Conservation (phyloP, 345 rosid genomes). For the Fremontodendron californicum region DNA sequence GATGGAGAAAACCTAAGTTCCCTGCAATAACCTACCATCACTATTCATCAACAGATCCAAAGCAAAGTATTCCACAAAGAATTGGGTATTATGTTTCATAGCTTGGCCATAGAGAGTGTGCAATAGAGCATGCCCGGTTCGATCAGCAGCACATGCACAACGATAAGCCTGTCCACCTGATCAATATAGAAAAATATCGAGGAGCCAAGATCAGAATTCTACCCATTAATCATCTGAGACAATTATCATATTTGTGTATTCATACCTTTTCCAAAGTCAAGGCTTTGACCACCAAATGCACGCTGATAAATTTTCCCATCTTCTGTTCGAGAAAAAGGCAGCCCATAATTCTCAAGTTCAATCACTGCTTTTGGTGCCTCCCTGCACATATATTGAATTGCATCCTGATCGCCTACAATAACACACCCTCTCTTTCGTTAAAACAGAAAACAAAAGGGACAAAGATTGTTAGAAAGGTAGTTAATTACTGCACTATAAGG, state of each 20-base stretch:
- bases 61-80: constrained; percentile 97
- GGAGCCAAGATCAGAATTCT: constrained; percentile 8
- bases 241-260: background rate
- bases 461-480: background rate
- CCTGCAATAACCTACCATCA: constrained; percentile 55
- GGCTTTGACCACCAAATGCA: constrained; percentile 99
- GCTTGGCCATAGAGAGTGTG: constrained; percentile 99
- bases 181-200: constrained; percentile 23
- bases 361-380: constrained; percentile 99
- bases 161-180: constrained; percentile 99
- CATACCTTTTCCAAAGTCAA: constrained; percentile 92
- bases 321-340: constrained; percentile 97
- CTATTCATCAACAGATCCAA: constrained; percentile 77
- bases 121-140: constrained; percentile 96
- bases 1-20: background rate
- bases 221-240: background rate
- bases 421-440: background rate
- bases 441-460: background rate
- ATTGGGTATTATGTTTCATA: constrained; percentile 97
- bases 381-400: constrained; percentile 96
- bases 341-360: constrained; percentile 90
- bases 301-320: constrained; percentile 97
- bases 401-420: constrained; percentile 90
- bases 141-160: constrained; percentile 99
- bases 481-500: background rate